Conservation (phyloP, 192 early-diverging fungal genomes). For the Umbelopsis sp. region DNA sequence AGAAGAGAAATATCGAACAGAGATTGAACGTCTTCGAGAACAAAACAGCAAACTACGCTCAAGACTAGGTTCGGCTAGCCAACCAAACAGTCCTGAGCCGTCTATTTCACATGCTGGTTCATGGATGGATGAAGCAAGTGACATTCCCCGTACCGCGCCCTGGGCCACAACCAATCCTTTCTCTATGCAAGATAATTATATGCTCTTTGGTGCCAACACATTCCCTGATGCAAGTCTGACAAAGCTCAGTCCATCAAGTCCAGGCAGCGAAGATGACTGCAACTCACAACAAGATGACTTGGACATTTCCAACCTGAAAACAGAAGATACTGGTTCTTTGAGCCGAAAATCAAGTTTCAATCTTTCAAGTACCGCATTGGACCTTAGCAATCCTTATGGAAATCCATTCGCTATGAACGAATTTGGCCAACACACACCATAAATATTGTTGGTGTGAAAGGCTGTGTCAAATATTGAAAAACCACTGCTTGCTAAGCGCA, state of each 20-base stretch:
- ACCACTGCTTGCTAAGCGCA: neutral
- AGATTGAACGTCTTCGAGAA: conserved; percentile 30
- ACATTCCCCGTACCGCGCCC: neutral
- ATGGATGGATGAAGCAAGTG: conserved; percentile 15
- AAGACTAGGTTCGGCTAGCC: conserved; percentile 2
- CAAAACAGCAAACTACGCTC: neutral
- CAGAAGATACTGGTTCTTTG: conserved; percentile 2
- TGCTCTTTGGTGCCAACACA: neutral
- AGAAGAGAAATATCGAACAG: conserved; percentile 33
- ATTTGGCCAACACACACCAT: neutral
- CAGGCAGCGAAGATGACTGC: conserved; percentile 6
- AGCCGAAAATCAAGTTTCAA: conserved; percentile 15
- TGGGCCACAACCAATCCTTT: neutral
- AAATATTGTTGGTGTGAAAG: neutral
- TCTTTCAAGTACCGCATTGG: neutral
- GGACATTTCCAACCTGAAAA: neutral
- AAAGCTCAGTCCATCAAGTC: conserved; percentile 4
- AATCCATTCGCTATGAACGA: conserved; percentile 13
- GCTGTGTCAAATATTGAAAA: neutral
- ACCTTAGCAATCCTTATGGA: neutral
- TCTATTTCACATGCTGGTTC: conserved; percentile 5
- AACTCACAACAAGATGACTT: conserved; percentile 14
- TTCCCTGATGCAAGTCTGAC: neutral
- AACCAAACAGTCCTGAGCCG: conserved; percentile 7
- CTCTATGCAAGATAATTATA: conserved; percentile 4